These are phyloP conservation scores for Fusarium siculi DNA, from an alignment of 2,329 filamentous ascomycete species.

Conservation along the genomic window DNA sequence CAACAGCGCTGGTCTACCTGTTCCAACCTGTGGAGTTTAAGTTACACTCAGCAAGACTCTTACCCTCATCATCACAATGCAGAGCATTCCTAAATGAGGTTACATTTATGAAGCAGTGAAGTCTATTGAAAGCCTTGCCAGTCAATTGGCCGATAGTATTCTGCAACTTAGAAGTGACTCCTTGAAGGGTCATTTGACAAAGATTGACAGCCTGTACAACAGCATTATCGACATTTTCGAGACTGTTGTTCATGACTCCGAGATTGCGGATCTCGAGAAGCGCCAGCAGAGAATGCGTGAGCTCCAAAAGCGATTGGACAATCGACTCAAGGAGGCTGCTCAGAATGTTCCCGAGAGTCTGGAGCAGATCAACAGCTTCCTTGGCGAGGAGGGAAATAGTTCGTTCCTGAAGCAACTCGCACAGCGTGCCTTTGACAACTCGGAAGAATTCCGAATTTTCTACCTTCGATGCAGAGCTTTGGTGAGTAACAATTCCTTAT, in stretches of 20 bases:
- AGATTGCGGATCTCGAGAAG: neutral
- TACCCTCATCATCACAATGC: neutral
- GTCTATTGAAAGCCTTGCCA: neutral
- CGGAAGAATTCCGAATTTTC: neutral
- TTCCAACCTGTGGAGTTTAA: too few species aligned
- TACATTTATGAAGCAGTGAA: neutral
- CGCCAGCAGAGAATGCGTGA: rapidly evolving
- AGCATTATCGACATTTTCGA: neutral
- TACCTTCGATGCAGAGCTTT: neutral
- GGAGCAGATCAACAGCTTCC: neutral
- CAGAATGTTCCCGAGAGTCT: neutral
- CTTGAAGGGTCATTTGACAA: neutral
- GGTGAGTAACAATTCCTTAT: rapidly evolving
- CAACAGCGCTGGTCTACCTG: too few species aligned
- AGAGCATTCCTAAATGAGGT: neutral
- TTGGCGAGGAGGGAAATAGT: rapidly evolving
- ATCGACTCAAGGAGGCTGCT: rapidly evolving
- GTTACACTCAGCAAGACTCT: too few species aligned
- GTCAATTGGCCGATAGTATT: neutral
- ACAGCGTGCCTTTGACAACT: neutral
- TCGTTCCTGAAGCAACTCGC: neutral
- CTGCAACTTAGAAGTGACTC: neutral
- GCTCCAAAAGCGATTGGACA: neutral
- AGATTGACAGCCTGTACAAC: neutral
- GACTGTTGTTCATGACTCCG: neutral